Base-by-base conservation (phyloP, 1,139 yeast species). In the Protomyces pachydermus region DNA sequence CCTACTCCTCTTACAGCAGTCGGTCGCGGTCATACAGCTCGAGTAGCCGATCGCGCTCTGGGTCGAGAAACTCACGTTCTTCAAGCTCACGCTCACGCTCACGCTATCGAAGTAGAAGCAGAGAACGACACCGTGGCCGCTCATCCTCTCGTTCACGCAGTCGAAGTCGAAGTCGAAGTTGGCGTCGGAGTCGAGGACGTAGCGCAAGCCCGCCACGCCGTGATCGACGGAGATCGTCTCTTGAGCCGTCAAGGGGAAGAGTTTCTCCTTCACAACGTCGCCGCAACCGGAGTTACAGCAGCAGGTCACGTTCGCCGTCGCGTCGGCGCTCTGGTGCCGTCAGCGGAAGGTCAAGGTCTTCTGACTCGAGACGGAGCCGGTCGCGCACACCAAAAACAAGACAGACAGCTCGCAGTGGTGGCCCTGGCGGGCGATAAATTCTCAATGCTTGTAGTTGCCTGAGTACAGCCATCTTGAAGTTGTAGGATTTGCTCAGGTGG, bases 1-100 rank as follows among this genome's bases (percentile, higher is more conserved):
- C 54, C 8, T 38, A 37, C 16, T 45, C 54, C 5, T 45, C 53
- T 28, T 53, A 34, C 48, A 46, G 54, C 18, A 51, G 56, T 18
- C 34, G 55, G 8, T 32, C 58, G 6, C 9, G 37, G 2, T 35
- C 54, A 18, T 50, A 50, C 50, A 52, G 56, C 45, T 8, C 12
- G 4, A 50, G 34, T 16, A 51, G 56, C 38, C 32, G 64, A 34
- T 60, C 64, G 4, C 48, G 48, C 25, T 42, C 48, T 16, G 16
- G 1, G 5, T 42, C 48, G 2, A 18, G 25, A 20, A 50, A 10
- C 9, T 20, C 53, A 2, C 34, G 37, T 3, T 28, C 37, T n/a
- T 32, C 53, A 18, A 48, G 46, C 39, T 50, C 61, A 18, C 42
- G 61, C 28, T 50, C 54, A 20, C 20, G 20, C 20, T 20, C 20